These are phyloP conservation scores for Nakazawaea ishiwadae DNA, from an alignment of 805 yeast genomes.

Conservation along the genomic window DNA sequence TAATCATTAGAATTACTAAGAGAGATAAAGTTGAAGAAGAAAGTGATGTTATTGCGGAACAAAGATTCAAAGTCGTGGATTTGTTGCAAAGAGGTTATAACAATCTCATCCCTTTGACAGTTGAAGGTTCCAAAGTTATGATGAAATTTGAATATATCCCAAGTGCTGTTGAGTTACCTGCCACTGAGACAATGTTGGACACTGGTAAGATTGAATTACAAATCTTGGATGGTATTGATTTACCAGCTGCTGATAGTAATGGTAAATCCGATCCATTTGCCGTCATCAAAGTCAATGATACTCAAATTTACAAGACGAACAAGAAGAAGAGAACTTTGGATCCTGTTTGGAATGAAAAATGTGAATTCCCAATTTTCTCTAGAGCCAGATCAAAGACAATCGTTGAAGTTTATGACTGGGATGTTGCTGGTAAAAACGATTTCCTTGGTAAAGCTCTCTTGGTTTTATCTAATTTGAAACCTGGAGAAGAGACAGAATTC, in stretches of 20 bases:
- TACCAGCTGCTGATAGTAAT: conserved; percentile 60
- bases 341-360: conserved; percentile 74
- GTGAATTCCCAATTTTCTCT: conserved; percentile 57
- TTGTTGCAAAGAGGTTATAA: conserved; percentile 46
- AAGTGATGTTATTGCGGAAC: conserved; percentile 49
- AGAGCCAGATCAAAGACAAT: conserved; percentile 48
- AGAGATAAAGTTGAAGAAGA: conserved; percentile 40
- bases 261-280: conserved; percentile 77
- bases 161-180: conserved; percentile 44
- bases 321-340: conserved; percentile 60
- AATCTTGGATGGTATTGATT: conserved; percentile 48
- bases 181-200: conserved; percentile 59
- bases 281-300: conserved; percentile 47
- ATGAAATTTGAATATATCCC: conserved; percentile 62
- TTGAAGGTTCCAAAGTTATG: conserved; percentile 36
- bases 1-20: conserved; percentile 54
- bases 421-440: conserved; percentile 66
- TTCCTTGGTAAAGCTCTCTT: conserved; percentile 47
- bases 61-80: conserved; percentile 44
- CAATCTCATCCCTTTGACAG: conserved; percentile 38
- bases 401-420: conserved; percentile 69
- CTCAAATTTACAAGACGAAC: conserved; percentile 51
- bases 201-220: conserved; percentile 61
- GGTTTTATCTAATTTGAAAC: conserved; percentile 46
- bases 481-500: conserved; percentile 36